These are phyloP conservation scores for Strombidium stylifer DNA, from an alignment of 73 alveolate species.

Conservation along the genomic window DNA sequence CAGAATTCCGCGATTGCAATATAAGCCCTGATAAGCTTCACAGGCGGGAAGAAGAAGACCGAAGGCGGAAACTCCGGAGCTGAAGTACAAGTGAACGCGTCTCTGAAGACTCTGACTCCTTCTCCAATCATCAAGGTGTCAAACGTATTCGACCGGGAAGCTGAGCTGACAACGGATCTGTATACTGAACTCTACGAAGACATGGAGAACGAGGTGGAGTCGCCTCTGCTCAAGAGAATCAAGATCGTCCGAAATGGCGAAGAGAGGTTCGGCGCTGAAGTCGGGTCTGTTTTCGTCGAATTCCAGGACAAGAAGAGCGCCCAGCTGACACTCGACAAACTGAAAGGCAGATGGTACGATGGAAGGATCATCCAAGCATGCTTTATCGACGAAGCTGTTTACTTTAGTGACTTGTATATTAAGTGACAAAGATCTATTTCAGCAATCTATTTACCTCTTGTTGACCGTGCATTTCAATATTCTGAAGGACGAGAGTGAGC, in stretches of 20 bases:
- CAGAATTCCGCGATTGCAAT: conserved; percentile 54
- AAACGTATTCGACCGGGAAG: conserved; percentile 49
- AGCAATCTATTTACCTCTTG: neutral
- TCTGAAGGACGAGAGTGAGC: too few relatives aligned
- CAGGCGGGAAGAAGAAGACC: conserved; percentile 6
- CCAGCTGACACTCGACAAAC: neutral
- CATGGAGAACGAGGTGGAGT: conserved; percentile 52
- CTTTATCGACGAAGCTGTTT: conserved; percentile 27
- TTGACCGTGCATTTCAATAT: too few relatives aligned
- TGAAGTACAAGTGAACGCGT: conserved; percentile 3
- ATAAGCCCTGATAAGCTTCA: conserved; percentile 38
- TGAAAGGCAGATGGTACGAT: conserved; percentile 39
- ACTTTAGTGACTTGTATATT: conserved; percentile 6
- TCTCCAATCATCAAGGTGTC: conserved; percentile 44
- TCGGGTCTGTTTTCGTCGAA: conserved; percentile 57
- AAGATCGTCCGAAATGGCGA: conserved; percentile 52
- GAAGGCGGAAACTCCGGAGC: neutral
- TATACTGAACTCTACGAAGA: conserved; percentile 54
- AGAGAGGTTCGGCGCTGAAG: conserved; percentile 56
- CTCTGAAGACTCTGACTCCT: conserved; percentile 33
- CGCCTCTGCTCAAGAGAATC: conserved; percentile 25
- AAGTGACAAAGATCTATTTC: neutral
- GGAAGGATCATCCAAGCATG: conserved; percentile 24
- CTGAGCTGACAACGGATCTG: conserved; percentile 31
- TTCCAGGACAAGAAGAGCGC: conserved; percentile 37